These are phyloP conservation scores for Cladophialophora yegresii DNA, from an alignment of 2,329 filamentous ascomycete genomes.

Conservation along the genomic window DNA sequence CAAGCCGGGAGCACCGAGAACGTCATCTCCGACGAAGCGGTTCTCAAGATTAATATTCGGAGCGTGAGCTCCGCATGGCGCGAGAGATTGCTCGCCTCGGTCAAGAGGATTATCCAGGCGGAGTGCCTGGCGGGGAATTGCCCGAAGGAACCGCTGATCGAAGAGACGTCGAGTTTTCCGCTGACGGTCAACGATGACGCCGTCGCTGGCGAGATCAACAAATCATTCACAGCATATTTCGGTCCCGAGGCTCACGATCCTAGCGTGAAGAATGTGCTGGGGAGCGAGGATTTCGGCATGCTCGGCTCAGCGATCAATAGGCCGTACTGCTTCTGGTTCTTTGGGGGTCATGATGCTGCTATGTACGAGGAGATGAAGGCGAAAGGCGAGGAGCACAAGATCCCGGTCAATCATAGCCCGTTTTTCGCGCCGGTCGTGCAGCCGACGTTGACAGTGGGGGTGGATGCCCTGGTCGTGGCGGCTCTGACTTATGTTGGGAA, in stretches of 20 bases:
- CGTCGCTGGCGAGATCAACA: constrained; percentile 49
- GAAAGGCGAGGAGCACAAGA: constrained; percentile 51
- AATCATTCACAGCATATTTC: constrained; percentile 54
- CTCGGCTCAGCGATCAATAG: constrained; percentile 54
- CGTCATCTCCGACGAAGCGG: constrained; percentile 59
- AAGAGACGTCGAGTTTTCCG: constrained; percentile 54
- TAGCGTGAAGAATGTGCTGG: constrained; percentile 28
- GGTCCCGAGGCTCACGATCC: constrained; percentile 35
- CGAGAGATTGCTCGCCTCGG: constrained; percentile 49
- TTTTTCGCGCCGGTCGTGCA: constrained; percentile 61
- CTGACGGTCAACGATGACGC: constrained; percentile 55
- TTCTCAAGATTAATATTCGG: constrained; percentile 59
- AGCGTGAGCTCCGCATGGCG: constrained; percentile 51
- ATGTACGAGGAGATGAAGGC: constrained; percentile 53
- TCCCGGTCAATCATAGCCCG: constrained; percentile 62
- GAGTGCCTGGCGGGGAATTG: constrained; percentile 57
- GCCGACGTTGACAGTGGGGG: constrained; percentile 58
- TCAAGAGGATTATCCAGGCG: constrained; percentile 59
- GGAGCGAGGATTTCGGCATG: constrained; percentile 61
- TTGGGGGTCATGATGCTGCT: constrained; percentile 50
- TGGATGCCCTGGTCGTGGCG: constrained; percentile 55
- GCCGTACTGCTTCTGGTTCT: constrained; percentile 59
- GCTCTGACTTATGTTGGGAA: constrained; percentile 53
- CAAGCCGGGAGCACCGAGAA: constrained; percentile 63
- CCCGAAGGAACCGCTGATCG: constrained; percentile 51